These are phyloP conservation scores for Lotmaria passim DNA, from an alignment of 208 protist species.

Conservation along the genomic window DNA sequence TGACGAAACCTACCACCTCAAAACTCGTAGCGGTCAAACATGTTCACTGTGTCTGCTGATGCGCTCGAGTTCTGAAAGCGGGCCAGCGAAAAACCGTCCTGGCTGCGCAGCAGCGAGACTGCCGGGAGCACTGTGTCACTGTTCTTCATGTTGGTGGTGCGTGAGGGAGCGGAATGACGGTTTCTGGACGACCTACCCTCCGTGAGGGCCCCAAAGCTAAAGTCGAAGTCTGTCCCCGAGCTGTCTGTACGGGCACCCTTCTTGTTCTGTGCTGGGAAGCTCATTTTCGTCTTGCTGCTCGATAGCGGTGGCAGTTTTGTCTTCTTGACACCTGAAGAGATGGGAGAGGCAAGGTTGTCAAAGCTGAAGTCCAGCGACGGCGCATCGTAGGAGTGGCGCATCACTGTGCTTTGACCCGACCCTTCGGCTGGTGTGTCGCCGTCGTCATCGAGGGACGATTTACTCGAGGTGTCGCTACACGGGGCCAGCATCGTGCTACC, in stretches of 20 bases:
- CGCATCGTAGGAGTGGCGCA: neutral
- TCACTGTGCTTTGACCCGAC: neutral
- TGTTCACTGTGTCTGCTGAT: constrained; percentile 21
- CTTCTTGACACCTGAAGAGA: neutral
- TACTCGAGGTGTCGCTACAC: neutral
- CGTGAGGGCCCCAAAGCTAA: constrained; percentile 2
- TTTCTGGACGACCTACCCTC: neutral
- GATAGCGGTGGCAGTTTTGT: neutral
- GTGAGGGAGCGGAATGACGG: neutral
- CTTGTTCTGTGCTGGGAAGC: neutral
- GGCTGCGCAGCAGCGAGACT: constrained; percentile 5
- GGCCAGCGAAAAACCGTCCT: constrained; percentile 15
- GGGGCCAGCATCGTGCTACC: constrained; percentile 3
- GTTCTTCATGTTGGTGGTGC: neutral
- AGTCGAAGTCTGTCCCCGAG: neutral
- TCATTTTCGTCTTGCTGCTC: no score
- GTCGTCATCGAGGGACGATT: neutral
- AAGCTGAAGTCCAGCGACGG: constrained; percentile 12
- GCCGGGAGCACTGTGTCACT: neutral
- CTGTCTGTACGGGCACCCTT: neutral
- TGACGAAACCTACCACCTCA: no score
- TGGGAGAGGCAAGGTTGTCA: constrained; percentile 1
- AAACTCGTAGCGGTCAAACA: constrained; percentile 15
- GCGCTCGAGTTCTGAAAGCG: constrained; percentile 4
- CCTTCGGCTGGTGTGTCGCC: neutral